Evolutionary conservation across 192 early-diverging fungal genomes (phyloP).

Genomic region (Linnemannia elongata): DNA sequence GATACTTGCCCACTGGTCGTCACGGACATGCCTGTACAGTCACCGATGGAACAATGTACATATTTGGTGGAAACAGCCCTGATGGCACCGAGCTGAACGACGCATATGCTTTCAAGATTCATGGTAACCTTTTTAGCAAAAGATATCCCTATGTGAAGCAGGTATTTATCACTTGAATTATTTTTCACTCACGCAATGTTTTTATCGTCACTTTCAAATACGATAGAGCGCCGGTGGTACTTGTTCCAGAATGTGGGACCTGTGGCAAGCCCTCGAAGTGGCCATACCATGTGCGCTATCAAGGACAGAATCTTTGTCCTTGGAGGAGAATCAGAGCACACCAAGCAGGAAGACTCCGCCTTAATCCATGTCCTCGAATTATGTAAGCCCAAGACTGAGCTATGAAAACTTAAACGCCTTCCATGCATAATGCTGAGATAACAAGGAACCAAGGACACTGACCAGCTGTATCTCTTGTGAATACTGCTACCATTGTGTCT

Average conservation of each 20-base stretch:
- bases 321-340: conserved; percentile 65
- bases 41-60: conserved; percentile 64
- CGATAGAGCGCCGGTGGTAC: conserved; percentile 66
- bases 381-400: conserved; percentile 1
- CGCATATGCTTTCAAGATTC: conserved; percentile 65
- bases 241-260: conserved; percentile 72
- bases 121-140: conserved; percentile 34
- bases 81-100: conserved; percentile 63
- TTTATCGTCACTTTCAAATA: neutral
- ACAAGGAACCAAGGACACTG: neutral
- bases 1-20: conserved; percentile 65
- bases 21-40: conserved; percentile 56
- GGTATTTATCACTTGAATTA: neutral
- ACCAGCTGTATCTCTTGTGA: neutral
- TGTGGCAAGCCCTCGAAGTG: conserved; percentile 62
- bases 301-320: conserved; percentile 63
- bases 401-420: neutral
- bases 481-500: neutral
- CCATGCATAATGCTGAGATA: neutral
- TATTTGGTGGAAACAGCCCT: conserved; percentile 65
- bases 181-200: neutral
- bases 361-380: conserved; percentile 35
- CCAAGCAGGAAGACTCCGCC: conserved; percentile 57
- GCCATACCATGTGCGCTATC: conserved; percentile 59
- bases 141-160: neutral